Base-by-base conservation (phyloP, 2,329 filamentous ascomycete species). In the Xylaria sp. region DNA sequence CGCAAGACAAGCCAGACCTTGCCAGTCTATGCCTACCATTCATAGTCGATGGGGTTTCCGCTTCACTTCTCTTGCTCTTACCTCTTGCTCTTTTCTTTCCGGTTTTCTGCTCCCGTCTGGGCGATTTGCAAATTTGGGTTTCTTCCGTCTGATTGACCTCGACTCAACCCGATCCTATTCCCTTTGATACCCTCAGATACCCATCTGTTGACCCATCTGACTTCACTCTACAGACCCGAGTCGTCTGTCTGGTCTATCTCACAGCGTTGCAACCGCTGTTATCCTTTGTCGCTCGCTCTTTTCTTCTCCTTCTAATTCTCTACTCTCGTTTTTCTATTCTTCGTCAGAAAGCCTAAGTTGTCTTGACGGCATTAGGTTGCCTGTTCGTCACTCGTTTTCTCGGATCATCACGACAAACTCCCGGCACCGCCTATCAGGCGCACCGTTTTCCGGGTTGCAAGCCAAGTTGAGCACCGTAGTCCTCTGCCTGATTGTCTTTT, bases 401-500 rank as follows among this genome's bases (percentile, higher is more conserved):
- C 50, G 56, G 50, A 59, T 54, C 44, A 24, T 44, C 47, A 48
- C 29, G 11, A 34, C 29, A 34, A 34, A n/a, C 39, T 45, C 48
- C 52, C 20, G 45, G 34, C 52, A 50, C 51, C 59, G 48, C 40
- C 50, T 51, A 53, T 50, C 34, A 29, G 50, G 22, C 47, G 18
- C 29, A 50, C 38, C 47, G 29, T 40, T 43, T 39, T 56, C 39
- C 49, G 19, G 17, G 19, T 45, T 45, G 29, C 26, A 22, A 42
- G 18, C 22, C 41, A 47, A 51, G 45, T 59, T 53, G 59, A 62
- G 52, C 52, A 50, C 60, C 50, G 52, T 58, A 60, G 53, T 20
- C 50, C 53, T 60, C 53, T 62, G 66, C 68, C 57, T 69, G 70
- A 71, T 72, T 66, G 67, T 63, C 69, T 65, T 68, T 64, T 71